Base-by-base conservation (phyloP, 2,329 filamentous ascomycete genomes). In the Alternaria sp. region DNA sequence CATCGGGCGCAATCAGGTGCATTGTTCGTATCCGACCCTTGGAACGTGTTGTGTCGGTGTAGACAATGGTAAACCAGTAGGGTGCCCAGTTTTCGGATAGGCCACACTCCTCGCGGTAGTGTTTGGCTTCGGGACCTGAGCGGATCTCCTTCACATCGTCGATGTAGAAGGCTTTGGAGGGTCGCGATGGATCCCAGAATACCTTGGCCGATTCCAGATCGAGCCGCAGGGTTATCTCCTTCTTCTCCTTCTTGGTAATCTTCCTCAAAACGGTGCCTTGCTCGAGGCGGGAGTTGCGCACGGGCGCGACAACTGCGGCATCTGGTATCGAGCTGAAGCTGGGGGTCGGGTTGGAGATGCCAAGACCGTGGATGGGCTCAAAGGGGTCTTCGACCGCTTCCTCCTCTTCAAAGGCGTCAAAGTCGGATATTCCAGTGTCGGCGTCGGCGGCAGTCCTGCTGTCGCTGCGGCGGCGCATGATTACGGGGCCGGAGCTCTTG, bases 141-240 rank as follows among this genome's bases (percentile, higher is more conserved):
- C 93, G 88, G 46, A 98, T 93, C 72, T 97, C 93, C 71, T 91
- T 90, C 70, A 99, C 94, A 75, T 98, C 93, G 71, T 99, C 95
- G 62, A 99, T 91, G 76, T 96, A 96, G 64, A 99, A 90, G 52
- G 87, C 88, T 76, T 97, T 98, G 24, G 88, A 86, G 1, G 90
- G 88, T 34, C 91, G 88, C 8, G 85, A 86, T 45, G 88, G 85
- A 76, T 96, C 91, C 94, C 94, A 98, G 26, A 85, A 90, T 24
- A 99, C 91, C 77, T 93, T 95, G 60, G 91, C 93, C 2, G 90
- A 86, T 71, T 94, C 90, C 24, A 90, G 84, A 70, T 98, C 92
- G 24, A 98, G 86, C 51, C 89, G 86, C 68, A 97, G 87, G 26
- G 85, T 85, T 73, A 95, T 92, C 54, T 84, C 81, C 63, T 89